These are phyloP conservation scores for Eimeria acervulina DNA, from an alignment of 169 alveolate genomes.

Conservation along the genomic window DNA sequence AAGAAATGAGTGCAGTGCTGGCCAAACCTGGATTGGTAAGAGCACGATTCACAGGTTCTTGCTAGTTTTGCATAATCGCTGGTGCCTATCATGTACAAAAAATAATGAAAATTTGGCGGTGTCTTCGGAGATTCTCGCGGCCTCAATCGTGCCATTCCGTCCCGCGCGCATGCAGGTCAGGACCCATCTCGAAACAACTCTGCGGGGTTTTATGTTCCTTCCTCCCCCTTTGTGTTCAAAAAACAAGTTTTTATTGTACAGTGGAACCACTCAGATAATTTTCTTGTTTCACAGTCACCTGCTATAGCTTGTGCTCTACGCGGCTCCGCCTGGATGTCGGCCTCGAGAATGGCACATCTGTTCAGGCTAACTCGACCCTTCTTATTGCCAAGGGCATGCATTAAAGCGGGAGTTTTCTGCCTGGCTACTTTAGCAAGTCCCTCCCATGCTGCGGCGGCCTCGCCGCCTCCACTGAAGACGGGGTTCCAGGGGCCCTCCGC, in stretches of 20 bases:
- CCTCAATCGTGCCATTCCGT: neutral
- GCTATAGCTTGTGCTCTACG: neutral
- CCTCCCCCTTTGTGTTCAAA: neutral
- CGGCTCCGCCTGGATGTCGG: neutral
- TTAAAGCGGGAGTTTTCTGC: neutral
- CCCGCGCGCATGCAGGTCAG: slow-evolving; percentile 25
- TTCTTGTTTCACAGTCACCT: neutral
- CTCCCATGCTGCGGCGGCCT: neutral
- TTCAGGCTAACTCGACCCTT: slow-evolving; percentile 18
- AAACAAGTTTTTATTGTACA: neutral
- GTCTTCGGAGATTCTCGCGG: neutral
- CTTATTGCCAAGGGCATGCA: slow-evolving; percentile 29
- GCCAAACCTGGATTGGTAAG: neutral
- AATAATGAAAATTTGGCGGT: neutral
- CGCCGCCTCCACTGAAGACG: neutral
- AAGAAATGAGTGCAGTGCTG: neutral
- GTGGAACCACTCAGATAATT: neutral
- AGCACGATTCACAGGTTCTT: neutral
- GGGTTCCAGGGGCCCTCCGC: neutral
- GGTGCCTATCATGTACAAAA: neutral
- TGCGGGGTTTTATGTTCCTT: neutral
- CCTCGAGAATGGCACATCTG: slow-evolving; percentile 12
- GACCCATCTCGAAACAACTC: neutral
- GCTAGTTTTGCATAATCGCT: neutral
- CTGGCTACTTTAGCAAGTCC: neutral